Percentiles rank a stretch among this genome's conserved stretches.
phyloP scores from a whole-genome alignment of 108 stramenopile species.

The Fragilaria radians region DNA sequence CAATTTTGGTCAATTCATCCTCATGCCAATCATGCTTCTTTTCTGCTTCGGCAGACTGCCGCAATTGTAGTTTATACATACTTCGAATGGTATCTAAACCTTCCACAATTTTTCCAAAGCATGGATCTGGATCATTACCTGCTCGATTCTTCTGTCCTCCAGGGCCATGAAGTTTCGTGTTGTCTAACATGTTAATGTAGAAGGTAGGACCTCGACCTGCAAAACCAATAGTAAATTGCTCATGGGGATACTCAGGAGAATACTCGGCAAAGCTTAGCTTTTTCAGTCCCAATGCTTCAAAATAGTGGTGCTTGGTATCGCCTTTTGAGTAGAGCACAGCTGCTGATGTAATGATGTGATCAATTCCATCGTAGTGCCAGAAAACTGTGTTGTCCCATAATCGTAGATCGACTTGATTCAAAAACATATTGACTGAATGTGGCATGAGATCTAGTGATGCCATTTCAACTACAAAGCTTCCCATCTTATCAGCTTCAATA shows the following conservation, averaged over 20 bases:
- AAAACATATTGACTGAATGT: constrained; percentile 73
- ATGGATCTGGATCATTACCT: constrained; percentile 79
- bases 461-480: constrained; percentile 48
- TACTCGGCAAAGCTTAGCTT: constrained; percentile 78
- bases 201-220: constrained; percentile 90
- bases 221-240: constrained; percentile 70
- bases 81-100: constrained; percentile 45
- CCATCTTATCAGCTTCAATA: constrained; percentile 7
- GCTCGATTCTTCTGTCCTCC: constrained; percentile 76
- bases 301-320: constrained; percentile 26
- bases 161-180: constrained; percentile 79
- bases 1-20: not conserved
- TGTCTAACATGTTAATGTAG: constrained; percentile 83
- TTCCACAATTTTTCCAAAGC: constrained; percentile 82
- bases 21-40: constrained; percentile 1
- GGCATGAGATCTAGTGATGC: constrained; percentile 75
- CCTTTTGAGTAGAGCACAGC: constrained; percentile 22
- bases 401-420: constrained; percentile 73
- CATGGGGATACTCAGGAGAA: constrained; percentile 59
- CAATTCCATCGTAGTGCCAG: constrained; percentile 34
- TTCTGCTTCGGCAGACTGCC: not conserved
- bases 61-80: constrained; percentile 21
- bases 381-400: constrained; percentile 71
- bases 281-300: constrained; percentile 25
- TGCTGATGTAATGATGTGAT: constrained; percentile 58